Evolutionary conservation across 257 asterid species (phyloP).

Genomic region (Lavandula angustifolia): DNA sequence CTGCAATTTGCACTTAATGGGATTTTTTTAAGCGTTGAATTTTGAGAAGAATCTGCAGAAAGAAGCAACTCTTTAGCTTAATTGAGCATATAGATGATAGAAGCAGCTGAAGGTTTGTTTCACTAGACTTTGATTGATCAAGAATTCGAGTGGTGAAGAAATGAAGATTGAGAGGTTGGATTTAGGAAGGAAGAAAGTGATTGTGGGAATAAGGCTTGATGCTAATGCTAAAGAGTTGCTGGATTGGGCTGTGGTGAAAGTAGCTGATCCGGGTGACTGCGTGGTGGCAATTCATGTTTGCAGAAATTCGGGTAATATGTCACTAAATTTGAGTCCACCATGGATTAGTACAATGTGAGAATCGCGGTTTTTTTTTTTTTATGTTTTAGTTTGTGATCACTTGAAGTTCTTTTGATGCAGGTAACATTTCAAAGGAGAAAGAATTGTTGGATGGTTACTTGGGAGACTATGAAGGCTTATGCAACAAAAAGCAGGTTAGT

Average conservation of each 20-base stretch:
- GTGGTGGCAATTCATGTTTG: slow-evolving; percentile 85
- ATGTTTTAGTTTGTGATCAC: slow-evolving; percentile 2
- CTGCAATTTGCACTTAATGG: slow-evolving; percentile 32
- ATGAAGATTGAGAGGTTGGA: slow-evolving; percentile 55
- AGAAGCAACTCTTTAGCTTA: slow-evolving; percentile 22
- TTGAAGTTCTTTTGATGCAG: slow-evolving; percentile 43
- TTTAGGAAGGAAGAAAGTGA: slow-evolving; percentile 57
- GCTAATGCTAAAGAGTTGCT: slow-evolving; percentile 62
- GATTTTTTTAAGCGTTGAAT: slow-evolving; percentile 32
- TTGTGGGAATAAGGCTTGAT: slow-evolving; percentile 82
- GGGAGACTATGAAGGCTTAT: slow-evolving; percentile 68
- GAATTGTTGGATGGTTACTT: slow-evolving; percentile 59
- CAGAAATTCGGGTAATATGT: slow-evolving; percentile 61
- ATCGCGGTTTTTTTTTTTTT: neutral
- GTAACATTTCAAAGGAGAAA: slow-evolving; percentile 50
- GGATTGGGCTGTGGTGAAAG: slow-evolving; percentile 88
- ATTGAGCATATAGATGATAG: slow-evolving; percentile 18
- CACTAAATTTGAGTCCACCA: neutral
- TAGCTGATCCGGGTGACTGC: slow-evolving; percentile 74
- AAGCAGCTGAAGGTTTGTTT: slow-evolving; percentile 21
- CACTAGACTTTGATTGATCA: slow-evolving; percentile 25
- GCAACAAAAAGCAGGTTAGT: slow-evolving; percentile 80
- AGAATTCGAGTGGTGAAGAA: slow-evolving; percentile 23
- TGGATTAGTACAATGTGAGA: neutral
- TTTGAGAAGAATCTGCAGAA: slow-evolving; percentile 25